Percentiles rank a stretch among this genome's conserved stretches.
phyloP scores from a whole-genome alignment of 2,329 filamentous ascomycete genomes.

The Trichoderma oligosporum region DNA sequence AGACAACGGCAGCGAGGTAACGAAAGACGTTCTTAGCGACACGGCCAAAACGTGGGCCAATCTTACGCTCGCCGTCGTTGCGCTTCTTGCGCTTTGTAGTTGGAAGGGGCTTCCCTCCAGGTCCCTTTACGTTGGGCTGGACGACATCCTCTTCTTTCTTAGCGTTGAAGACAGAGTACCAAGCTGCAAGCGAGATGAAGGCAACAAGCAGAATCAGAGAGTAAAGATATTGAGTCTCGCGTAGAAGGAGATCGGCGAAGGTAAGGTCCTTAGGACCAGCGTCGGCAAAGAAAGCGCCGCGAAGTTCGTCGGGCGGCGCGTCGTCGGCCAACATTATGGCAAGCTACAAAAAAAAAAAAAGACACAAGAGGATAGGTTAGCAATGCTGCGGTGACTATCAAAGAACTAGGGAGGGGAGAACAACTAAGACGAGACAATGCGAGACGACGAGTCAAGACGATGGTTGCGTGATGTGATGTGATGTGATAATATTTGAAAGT shows the following conservation, averaged over 20 bases:
- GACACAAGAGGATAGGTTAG: neutral
- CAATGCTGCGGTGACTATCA: constrained; percentile 2
- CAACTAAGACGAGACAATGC: neutral
- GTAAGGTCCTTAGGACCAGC: constrained; percentile 25
- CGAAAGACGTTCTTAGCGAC: constrained; percentile 69
- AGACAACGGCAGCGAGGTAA: constrained; percentile 66
- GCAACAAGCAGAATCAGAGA: constrained; percentile 49
- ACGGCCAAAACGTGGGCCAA: constrained; percentile 57
- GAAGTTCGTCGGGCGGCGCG: constrained; percentile 28
- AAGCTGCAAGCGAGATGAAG: constrained; percentile 49
- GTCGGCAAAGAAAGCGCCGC: constrained; percentile 21
- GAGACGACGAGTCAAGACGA: neutral
- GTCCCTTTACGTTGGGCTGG: constrained; percentile 59
- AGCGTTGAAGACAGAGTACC: constrained; percentile 51
- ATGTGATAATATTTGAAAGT: too few relatives aligned
- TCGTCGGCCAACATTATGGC: constrained; percentile 37
- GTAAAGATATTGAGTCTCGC: constrained; percentile 49
- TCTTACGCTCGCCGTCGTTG: constrained; percentile 43
- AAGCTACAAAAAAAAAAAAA: constrained; percentile 25
- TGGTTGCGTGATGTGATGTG: constrained; percentile 4
- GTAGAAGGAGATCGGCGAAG: constrained; percentile 42
- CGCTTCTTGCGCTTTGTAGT: constrained; percentile 55
- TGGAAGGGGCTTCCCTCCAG: constrained; percentile 85
- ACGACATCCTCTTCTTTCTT: constrained; percentile 47
- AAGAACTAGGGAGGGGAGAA: neutral